phyloP scores from a whole-genome alignment of 441 rosid species.

The Populus hybrid region DNA sequence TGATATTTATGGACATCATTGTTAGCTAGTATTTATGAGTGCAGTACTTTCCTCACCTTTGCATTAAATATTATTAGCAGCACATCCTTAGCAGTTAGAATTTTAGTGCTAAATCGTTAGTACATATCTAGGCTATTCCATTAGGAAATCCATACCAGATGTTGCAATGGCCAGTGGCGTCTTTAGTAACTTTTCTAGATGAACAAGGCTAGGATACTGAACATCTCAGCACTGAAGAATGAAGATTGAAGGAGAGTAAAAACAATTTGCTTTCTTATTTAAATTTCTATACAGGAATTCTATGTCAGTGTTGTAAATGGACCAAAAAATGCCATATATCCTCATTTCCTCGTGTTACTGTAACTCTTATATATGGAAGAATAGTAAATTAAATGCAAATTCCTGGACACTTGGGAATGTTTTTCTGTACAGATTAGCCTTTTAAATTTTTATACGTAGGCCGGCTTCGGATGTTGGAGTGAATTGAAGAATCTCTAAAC shows the following conservation, averaged over 20 bases:
- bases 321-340: conserved; percentile 6
- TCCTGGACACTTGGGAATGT: conserved; percentile 2
- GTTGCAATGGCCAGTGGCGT: conserved; percentile 1
- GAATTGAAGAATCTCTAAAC: background rate
- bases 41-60: background rate
- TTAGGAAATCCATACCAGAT: background rate
- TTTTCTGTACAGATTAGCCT: background rate
- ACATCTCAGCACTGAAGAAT: background rate
- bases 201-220: background rate
- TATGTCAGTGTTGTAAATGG: background rate
- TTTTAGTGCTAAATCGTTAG: background rate
- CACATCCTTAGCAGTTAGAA: background rate
- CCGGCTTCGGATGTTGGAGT: background rate
- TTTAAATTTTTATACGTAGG: background rate
- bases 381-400: background rate
- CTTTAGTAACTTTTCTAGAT: conserved; percentile 14
- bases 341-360: background rate
- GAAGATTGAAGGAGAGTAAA: conserved; percentile 6
- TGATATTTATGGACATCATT: background rate
- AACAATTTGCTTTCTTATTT: background rate
- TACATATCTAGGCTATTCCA: background rate
- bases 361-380: background rate
- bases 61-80: background rate
- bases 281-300: background rate
- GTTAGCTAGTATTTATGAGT: conserved; percentile 3